Evolutionary conservation across 1,284 basidiomycete genomes (phyloP), one percentile per base, ranked within the genome.

Genomic region (Ceratobasidium theobromae): DNA sequence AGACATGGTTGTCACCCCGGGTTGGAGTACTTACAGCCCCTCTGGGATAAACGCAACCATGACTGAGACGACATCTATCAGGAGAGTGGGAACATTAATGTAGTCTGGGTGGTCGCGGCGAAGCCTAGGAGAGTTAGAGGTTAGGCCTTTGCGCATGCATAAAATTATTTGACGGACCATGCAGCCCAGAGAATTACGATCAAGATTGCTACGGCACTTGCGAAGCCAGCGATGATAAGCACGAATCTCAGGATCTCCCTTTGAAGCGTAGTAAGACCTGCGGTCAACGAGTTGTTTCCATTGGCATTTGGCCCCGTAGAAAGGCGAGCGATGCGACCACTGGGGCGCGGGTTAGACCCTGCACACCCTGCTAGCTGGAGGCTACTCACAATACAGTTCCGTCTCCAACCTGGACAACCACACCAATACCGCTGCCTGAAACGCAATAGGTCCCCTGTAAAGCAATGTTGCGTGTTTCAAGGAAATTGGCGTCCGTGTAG

Each of bases 61-160:
- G 43, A 87, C 82, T 4, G 83, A 83, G n/a, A 85, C 84, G 25
- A 85, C 75, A 68, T 86, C 80, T 71, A 87, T 80, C 48, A 85
- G 77, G n/a, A 87, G 77, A 11, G 71, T 76, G 4, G 84, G 76
- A 1, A 82, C 79, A 58, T 78, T 80, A 71, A 88, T 86, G 75
- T 85, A 86, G 11, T 74, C 78, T 4, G 84, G 82, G 70, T 83
- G 80, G 5, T 74, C 72, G 4, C 69, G 72, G 9, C 75, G 76
- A 33, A 81, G 73, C 74, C 74, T 75, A 16, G 6, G 6, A 18
- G 27, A n/a, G 1, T 27, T 16, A 21, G 21, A 60, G 21, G 16
- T 23, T 18, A 45, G 21, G 43, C 5, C 38, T 6, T 3, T n/a
- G 14, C 25, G 4, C 23, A 32, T 12, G 35, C 16, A 3, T 16